phyloP scores from a whole-genome alignment of 139 green algal genomes.

The Picochlorum costavermella region DNA sequence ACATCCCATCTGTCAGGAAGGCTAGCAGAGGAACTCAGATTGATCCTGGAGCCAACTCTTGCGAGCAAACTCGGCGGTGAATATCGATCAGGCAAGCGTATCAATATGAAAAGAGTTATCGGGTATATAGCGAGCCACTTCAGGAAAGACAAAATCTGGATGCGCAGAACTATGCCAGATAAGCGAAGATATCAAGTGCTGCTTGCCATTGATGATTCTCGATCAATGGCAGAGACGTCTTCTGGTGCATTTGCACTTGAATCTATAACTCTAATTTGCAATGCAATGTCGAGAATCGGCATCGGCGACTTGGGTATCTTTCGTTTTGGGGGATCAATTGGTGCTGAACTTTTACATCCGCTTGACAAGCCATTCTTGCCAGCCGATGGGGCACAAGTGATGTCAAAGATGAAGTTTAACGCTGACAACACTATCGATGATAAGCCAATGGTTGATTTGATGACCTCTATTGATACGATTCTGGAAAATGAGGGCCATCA shows the following conservation, averaged over 20 bases:
- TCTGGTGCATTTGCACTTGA: slow-evolving; percentile 84
- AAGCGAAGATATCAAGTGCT: slow-evolving; percentile 94
- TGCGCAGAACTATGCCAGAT: slow-evolving; percentile 84
- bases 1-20: slow-evolving; percentile 63
- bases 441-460: slow-evolving; percentile 76
- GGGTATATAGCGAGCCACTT: slow-evolving; percentile 94
- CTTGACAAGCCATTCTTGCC: slow-evolving; percentile 82
- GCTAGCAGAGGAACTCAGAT: slow-evolving; percentile 91
- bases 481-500: slow-evolving; percentile 37
- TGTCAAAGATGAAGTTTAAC: slow-evolving; percentile 56
- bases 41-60: slow-evolving; percentile 89
- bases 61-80: slow-evolving; percentile 82
- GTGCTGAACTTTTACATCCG: slow-evolving; percentile 66
- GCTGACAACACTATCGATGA: slow-evolving; percentile 95
- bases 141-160: slow-evolving; percentile 98
- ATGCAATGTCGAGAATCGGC: slow-evolving; percentile 80
- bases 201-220: slow-evolving; percentile 80
- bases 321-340: slow-evolving; percentile 74
- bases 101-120: slow-evolving; percentile 97
- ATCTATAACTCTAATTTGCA: slow-evolving; percentile 73
- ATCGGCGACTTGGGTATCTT: slow-evolving; percentile 87
- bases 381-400: slow-evolving; percentile 55
- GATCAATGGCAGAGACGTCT: slow-evolving; percentile 86
- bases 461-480: slow-evolving; percentile 59
- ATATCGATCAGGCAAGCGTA: slow-evolving; percentile 92